A percentile compares a stretch with the other conserved stretches of the same genome.
Conservation (phyloP, 2,329 filamentous ascomycete genomes). For the Colletotrichum sojae region DNA sequence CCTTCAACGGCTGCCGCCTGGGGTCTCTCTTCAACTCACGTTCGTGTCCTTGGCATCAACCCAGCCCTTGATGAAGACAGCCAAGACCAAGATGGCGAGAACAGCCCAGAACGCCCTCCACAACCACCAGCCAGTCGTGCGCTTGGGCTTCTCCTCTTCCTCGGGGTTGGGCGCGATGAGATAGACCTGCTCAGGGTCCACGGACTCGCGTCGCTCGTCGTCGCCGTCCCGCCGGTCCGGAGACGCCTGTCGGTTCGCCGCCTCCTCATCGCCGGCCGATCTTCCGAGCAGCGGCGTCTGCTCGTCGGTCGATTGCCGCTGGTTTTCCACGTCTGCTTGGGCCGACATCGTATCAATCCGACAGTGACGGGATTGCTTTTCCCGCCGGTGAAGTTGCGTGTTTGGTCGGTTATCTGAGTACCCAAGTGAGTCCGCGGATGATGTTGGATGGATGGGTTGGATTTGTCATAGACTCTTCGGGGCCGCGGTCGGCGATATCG, state of each 20-base stretch:
- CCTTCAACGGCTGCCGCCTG: too few species aligned
- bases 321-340: constrained; percentile 23
- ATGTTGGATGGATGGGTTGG: neutral
- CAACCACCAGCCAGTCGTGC: constrained; percentile 47
- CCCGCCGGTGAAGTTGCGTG: neutral
- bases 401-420: neutral
- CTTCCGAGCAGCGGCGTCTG: constrained; percentile 44
- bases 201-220: constrained; percentile 15
- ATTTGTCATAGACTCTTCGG: constrained; percentile 30
- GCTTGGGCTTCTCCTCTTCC: constrained; percentile 16
- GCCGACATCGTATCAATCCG: constrained; percentile 20
- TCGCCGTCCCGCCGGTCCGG: constrained; percentile 21
- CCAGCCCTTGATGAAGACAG: constrained; percentile 61
- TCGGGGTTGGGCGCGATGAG: constrained; percentile 16
- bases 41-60: constrained; percentile 59
- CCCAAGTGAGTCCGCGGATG: neutral
- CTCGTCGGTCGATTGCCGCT: constrained; percentile 35
- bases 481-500: constrained; percentile 32
- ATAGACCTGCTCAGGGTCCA: constrained; percentile 34
- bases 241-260: constrained; percentile 6
- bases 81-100: constrained; percentile 49
- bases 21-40: constrained; percentile 45
- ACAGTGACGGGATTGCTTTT: neutral
- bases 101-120: constrained; percentile 56
- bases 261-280: constrained; percentile 13